phyloP scores from a whole-genome alignment of 116 monocot genomes.

The Phalaenopsis hybrid region DNA sequence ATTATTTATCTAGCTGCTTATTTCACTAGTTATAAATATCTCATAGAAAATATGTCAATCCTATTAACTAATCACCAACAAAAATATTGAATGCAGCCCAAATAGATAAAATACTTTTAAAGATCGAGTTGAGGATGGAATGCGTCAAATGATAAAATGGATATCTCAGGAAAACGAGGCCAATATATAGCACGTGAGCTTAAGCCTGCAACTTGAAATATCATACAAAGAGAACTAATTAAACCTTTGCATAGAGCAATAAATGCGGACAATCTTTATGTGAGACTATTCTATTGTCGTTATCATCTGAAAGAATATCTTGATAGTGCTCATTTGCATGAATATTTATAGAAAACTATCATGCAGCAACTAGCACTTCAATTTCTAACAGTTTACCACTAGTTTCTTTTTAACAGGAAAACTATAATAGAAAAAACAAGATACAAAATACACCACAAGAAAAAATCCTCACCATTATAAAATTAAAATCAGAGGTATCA shows the following conservation, averaged over 20 bases:
- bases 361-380: background rate
- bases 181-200: background rate
- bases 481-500: background rate
- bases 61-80: background rate
- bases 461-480: background rate
- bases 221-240: background rate
- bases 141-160: background rate
- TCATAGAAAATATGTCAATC: background rate
- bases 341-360: background rate
- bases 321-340: background rate
- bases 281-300: background rate
- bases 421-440: background rate
- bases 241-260: background rate
- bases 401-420: background rate
- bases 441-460: background rate
- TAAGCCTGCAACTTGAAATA: background rate
- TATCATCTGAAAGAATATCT: background rate
- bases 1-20: background rate
- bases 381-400: too few relatives aligned
- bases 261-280: background rate
- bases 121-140: background rate
- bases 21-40: background rate
- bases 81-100: background rate
- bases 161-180: background rate
- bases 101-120: background rate